Evolutionary conservation across 352 stramenopile species (phyloP), one percentile per base, ranked within the genome.

Genomic region (Thraustochytrium sp.): DNA sequence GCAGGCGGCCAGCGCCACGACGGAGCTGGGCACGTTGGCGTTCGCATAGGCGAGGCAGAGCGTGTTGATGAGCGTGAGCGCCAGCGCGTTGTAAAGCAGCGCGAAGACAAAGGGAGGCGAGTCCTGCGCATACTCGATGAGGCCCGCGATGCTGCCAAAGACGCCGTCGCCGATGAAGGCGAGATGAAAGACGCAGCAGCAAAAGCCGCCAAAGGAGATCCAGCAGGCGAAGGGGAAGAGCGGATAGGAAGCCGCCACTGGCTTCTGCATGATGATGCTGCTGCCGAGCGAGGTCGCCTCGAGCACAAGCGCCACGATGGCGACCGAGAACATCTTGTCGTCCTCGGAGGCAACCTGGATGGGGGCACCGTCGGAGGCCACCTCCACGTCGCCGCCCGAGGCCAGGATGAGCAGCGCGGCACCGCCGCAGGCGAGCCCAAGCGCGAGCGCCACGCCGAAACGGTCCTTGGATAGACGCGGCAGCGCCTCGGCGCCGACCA

Each of bases 11-110:
- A 77, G 65, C 11, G 65, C 65, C 13, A 77, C 65, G 42, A 77
- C 49, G 23, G 65, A 77, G 65, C 65, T 77, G 16, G 65, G 40
- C 31, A 77, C 42, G 31, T 23, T 77, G 49, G 65, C 65, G 31
- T 77, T 77, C 8, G 65, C 65, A 77, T 36, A 77, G 42, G 65
- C 42, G 46, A 77, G 68, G 65, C 65, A 77, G n/a, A 77, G 46
- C 18, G 65, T 36, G 49, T 77, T 77, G 65, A 82, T 77, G 40
- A 77, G 34, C 31, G 65, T 62, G 40, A 77, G 34, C 21, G 65
- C 65, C 23, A 77, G 2, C 8, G 42, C 65, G 31, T 77, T 77
- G 65, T 77, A 77, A 5, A 77, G 23, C 18, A 77, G 65, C 40
- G 65, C 65, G 13, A 21, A 23, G 21, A 77, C 29, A 34, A 62